A percentile compares a stretch with the other conserved stretches of the same genome.
phyloP scores from a whole-genome alignment of 305 asterid genomes.

The Plantago coronopus region DNA sequence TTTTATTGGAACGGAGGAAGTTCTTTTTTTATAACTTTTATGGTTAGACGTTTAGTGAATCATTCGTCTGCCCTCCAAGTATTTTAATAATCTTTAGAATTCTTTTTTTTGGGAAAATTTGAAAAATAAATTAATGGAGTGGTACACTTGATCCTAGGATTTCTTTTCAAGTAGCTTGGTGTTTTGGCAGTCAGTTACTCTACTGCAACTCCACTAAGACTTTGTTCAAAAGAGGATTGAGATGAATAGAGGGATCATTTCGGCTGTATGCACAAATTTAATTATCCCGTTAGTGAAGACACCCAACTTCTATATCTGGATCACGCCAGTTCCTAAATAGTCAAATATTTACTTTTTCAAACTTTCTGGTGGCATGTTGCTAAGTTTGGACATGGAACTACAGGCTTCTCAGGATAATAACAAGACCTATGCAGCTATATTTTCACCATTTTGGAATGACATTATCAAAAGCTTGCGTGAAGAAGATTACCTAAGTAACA shows the following conservation, averaged over 20 bases:
- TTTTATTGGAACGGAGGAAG: too few relatives aligned
- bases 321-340: not conserved
- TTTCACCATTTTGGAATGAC: constrained; percentile 98
- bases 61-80: too few relatives aligned
- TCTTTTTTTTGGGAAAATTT: too few relatives aligned
- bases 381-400: constrained; percentile 22
- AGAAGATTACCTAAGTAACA: constrained; percentile 91
- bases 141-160: too few relatives aligned
- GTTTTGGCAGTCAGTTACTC: too few relatives aligned
- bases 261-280: not conserved
- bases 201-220: too few relatives aligned
- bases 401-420: constrained; percentile 59
- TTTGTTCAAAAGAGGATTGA: not conserved
- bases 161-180: too few relatives aligned
- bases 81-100: too few relatives aligned
- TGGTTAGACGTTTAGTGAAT: too few relatives aligned
- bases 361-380: constrained; percentile 14
- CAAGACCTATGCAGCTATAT: constrained; percentile 75
- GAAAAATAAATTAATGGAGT: too few relatives aligned
- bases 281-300: not conserved
- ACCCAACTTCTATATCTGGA: not conserved
- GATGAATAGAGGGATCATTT: not conserved
- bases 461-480: constrained; percentile 93
- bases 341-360: constrained; percentile 1
- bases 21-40: too few relatives aligned